Evolutionary conservation across 1,139 yeast species (phyloP).

Genomic region (Geotrichum siamense): DNA sequence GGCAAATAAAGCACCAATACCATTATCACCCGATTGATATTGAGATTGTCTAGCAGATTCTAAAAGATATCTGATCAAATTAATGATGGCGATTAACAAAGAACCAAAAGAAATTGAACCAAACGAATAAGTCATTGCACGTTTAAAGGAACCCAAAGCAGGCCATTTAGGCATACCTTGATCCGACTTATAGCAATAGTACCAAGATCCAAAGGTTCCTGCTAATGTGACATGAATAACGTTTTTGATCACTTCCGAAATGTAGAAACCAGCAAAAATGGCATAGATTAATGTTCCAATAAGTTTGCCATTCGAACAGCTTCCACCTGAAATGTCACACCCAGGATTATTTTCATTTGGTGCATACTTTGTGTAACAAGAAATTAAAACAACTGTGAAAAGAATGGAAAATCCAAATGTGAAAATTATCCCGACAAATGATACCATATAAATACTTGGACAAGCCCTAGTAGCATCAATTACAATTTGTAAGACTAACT

Average conservation of each 20-base stretch:
- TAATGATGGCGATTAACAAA: conserved; percentile 68
- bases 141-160: conserved; percentile 71
- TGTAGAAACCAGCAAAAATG: conserved; percentile 79
- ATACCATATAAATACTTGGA: conserved; percentile 60
- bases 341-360: conserved; percentile 42
- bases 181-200: conserved; percentile 66
- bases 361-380: conserved; percentile 69
- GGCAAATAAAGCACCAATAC: conserved; percentile 47
- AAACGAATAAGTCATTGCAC: conserved; percentile 79
- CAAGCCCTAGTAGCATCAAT: conserved; percentile 67
- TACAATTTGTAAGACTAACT: conserved; percentile 61
- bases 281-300: conserved; percentile 61
- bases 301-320: conserved; percentile 59
- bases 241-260: conserved; percentile 76
- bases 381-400: conserved; percentile 60
- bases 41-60: conserved; percentile 47
- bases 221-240: conserved; percentile 79
- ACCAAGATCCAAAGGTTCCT: conserved; percentile 90
- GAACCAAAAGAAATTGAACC: conserved; percentile 91
- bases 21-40: conserved; percentile 36
- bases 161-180: conserved; percentile 79
- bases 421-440: conserved; percentile 58
- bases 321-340: conserved; percentile 52
- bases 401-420: conserved; percentile 60
- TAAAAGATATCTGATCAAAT: conserved; percentile 49